phyloP scores from a whole-genome alignment of 208 protist genomes.

The Endotrypanum monterogeii region DNA sequence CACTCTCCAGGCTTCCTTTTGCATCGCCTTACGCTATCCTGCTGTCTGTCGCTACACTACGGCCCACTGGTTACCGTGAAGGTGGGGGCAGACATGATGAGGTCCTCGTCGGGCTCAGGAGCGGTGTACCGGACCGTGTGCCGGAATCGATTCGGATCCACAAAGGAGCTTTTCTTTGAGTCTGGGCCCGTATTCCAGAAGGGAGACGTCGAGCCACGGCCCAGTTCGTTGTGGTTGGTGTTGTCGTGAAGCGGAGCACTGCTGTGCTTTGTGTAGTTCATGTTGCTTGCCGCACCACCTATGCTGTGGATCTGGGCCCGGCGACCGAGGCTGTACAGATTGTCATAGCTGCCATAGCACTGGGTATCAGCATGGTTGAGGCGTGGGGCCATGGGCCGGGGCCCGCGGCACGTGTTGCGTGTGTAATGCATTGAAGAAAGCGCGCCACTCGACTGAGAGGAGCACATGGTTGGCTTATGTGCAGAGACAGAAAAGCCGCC shows the following conservation, averaged over 20 bases:
- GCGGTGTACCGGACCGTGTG: slow-evolving; percentile 28
- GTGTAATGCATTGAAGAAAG: slow-evolving; percentile 18
- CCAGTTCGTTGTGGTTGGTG: slow-evolving; percentile 13
- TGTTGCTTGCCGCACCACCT: neutral
- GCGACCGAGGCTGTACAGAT: slow-evolving; percentile 24
- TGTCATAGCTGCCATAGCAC: slow-evolving; percentile 37
- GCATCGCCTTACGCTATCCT: neutral
- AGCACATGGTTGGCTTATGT: slow-evolving; percentile 11
- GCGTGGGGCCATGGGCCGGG: neutral
- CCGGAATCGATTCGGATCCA: slow-evolving; percentile 14
- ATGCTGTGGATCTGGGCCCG: slow-evolving; percentile 17
- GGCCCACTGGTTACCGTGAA: slow-evolving; percentile 31
- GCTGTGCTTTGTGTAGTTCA: slow-evolving; percentile 12
- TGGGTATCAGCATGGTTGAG: slow-evolving; percentile 1
- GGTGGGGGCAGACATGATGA: slow-evolving; percentile 24
- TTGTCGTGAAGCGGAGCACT: slow-evolving; percentile 8
- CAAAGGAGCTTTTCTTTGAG: slow-evolving; percentile 17
- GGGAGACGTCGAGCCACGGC: slow-evolving; percentile 8
- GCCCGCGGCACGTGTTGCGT: slow-evolving; percentile 19
- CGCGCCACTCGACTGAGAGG: slow-evolving; percentile 28
- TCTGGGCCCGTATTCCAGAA: slow-evolving; percentile 19
- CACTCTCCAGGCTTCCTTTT: neutral
- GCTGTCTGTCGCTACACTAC: slow-evolving; percentile 1
- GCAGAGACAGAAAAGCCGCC: slow-evolving; percentile 23
- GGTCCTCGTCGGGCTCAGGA: slow-evolving; percentile 26